These are phyloP conservation scores for Thalassiosira allenii DNA, from an alignment of 352 stramenopile genomes.

Conservation along the genomic window DNA sequence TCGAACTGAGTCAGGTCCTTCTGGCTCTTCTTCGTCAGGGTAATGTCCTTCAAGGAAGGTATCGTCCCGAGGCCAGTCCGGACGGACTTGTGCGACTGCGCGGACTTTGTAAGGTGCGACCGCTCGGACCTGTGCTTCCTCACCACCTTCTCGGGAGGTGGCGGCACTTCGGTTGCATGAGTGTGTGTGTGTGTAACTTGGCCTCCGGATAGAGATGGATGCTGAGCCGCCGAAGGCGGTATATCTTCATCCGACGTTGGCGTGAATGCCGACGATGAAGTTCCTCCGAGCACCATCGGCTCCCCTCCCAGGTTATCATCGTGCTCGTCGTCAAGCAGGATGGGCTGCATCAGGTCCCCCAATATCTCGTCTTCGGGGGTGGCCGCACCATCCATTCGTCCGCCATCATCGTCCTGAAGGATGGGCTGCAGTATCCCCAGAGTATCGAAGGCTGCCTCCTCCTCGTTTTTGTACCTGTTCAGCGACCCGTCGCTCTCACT, in stretches of 20 bases:
- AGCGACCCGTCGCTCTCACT: conserved; percentile 12
- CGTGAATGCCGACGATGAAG: background rate
- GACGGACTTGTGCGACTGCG: background rate
- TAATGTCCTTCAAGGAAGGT: background rate
- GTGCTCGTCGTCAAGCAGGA: conserved; percentile 17
- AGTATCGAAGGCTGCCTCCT: conserved; percentile 49
- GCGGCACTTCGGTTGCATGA: conserved; percentile 6
- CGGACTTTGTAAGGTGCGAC: background rate
- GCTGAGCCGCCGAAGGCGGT: background rate
- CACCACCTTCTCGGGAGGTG: conserved; percentile 38
- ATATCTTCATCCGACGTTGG: background rate
- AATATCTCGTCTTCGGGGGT: background rate
- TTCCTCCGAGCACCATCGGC: background rate
- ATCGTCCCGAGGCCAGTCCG: background rate
- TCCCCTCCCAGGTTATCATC: background rate
- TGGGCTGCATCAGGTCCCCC: conserved; percentile 19
- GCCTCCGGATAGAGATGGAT: too few relatives aligned
- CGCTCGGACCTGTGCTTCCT: background rate
- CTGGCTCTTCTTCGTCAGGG: background rate
- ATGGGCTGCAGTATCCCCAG: conserved; percentile 63
- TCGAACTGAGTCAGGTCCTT: conserved; percentile 52
- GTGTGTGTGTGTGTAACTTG: background rate
- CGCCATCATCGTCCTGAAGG: conserved; percentile 15
- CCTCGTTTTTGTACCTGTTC: conserved; percentile 39
- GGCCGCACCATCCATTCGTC: background rate